These are phyloP conservation scores for Kernera saxatilis DNA, from an alignment of 345 rosid genomes.

Conservation along the genomic window DNA sequence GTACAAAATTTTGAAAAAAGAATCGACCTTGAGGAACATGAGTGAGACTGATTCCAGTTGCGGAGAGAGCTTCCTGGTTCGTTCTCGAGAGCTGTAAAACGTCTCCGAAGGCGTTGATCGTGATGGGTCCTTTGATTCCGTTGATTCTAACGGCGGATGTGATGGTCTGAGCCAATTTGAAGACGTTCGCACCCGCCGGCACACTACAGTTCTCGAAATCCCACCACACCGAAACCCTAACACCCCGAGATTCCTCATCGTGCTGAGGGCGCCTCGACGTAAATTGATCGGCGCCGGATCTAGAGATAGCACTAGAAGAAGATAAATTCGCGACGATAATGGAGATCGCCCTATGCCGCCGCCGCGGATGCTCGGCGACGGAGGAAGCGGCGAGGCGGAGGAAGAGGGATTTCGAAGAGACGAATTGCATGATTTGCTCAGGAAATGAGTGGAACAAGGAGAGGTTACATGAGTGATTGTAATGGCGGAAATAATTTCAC, in stretches of 20 bases:
- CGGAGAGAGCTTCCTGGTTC: conserved; percentile 68
- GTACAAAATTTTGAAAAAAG: neutral
- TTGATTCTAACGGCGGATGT: conserved; percentile 54
- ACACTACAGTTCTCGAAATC: conserved; percentile 83
- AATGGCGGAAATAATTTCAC: conserved; percentile 11
- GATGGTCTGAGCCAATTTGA: conserved; percentile 48
- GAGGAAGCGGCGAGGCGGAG: conserved; percentile 8
- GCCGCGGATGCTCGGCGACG: neutral
- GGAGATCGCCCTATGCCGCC: conserved; percentile 11
- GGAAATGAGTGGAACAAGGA: neutral
- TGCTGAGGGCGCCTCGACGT: conserved; percentile 24
- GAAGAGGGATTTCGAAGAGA: conserved; percentile 20
- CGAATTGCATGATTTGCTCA: conserved; percentile 27
- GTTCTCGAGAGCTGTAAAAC: conserved; percentile 54
- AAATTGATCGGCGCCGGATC: neutral
- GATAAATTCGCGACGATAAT: conserved; percentile 38
- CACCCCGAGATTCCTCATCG: conserved; percentile 45
- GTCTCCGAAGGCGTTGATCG: conserved; percentile 81
- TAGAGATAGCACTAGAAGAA: neutral
- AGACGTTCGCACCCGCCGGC: conserved; percentile 58
- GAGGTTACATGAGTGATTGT: neutral
- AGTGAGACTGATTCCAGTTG: conserved; percentile 63
- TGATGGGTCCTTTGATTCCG: conserved; percentile 81
- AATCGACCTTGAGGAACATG: conserved; percentile 67
- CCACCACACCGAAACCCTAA: conserved; percentile 90